A percentile compares a stretch with the other conserved stretches of the same genome.
Evolutionary conservation across 495 filamentous ascomycete species (phyloP).

Genomic region (Aspergillus wentii): DNA sequence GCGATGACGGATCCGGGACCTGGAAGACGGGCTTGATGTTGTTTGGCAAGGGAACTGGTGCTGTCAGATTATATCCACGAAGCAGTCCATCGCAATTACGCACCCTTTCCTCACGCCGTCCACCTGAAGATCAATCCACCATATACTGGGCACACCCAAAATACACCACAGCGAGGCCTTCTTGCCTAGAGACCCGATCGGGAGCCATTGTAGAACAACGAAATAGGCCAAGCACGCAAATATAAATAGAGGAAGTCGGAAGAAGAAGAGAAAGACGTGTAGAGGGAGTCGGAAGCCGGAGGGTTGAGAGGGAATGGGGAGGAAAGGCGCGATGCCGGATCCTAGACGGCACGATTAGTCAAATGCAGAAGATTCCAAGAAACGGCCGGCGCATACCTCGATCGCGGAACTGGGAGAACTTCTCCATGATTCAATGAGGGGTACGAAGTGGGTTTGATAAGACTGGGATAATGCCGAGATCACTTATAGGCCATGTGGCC

Average conservation of each 20-base stretch:
- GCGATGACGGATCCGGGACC: conserved; percentile 75
- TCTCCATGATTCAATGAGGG: no score
- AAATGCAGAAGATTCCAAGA: conserved; percentile 1
- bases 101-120: conserved; percentile 90
- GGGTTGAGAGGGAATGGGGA: conserved; percentile 64
- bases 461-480: no score
- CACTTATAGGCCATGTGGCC: no score
- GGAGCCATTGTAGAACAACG: conserved; percentile 76
- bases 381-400: conserved; percentile 60
- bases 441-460: no score
- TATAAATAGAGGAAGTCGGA: conserved; percentile 77
- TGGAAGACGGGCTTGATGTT: conserved; percentile 67
- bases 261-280: conserved; percentile 66
- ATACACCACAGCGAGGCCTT: conserved; percentile 85
- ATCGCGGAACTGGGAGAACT: conserved; percentile 94
- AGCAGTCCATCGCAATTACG: conserved; percentile 8
- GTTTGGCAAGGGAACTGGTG: conserved; percentile 50
- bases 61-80: neutral
- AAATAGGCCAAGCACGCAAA: conserved; percentile 67
- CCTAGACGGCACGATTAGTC: no score
- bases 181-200: conserved; percentile 70
- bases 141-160: conserved; percentile 80
- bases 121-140: conserved; percentile 97
- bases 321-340: conserved; percentile 93
- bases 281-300: conserved; percentile 56